phyloP scores from a whole-genome alignment of 306 rosid genomes.

The Sechiopsis laciniata region DNA sequence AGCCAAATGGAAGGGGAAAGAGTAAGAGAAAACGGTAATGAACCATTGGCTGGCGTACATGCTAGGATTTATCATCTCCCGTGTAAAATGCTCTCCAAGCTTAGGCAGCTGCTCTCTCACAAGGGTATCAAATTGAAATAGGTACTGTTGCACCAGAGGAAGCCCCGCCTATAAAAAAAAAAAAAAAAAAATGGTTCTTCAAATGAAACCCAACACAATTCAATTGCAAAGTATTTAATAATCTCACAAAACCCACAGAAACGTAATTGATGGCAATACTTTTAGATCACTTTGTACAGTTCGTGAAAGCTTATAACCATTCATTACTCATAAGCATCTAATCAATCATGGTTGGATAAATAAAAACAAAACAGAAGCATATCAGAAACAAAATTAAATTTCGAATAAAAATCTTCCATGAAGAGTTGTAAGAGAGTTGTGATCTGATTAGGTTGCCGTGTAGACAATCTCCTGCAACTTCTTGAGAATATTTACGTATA shows the following conservation, averaged over 20 bases:
- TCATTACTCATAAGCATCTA: neutral
- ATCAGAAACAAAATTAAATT: too few relatives aligned
- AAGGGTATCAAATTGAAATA: conserved; percentile 70
- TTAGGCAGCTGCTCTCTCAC: conserved; percentile 75
- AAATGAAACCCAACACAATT: neutral
- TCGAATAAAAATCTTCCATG: too few relatives aligned
- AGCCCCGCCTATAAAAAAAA: conserved; percentile 57
- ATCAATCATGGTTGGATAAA: neutral
- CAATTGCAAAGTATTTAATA: neutral
- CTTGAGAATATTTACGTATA: too few relatives aligned
- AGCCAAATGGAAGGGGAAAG: conserved; percentile 96
- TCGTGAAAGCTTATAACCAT: conserved; percentile 6
- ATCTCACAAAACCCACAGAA: neutral
- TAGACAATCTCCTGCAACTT: too few relatives aligned
- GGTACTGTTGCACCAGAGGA: conserved; percentile 92
- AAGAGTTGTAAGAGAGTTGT: too few relatives aligned
- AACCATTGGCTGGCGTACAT: conserved; percentile 99
- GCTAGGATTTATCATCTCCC: conserved; percentile 94
- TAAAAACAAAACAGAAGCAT: too few relatives aligned
- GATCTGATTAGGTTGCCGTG: too few relatives aligned
- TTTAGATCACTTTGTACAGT: neutral
- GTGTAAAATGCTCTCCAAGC: conserved; percentile 79
- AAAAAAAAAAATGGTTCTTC: conserved; percentile 8
- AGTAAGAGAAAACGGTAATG: conserved; percentile 92
- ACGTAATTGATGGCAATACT: neutral